These are phyloP conservation scores for Vigna angularis DNA, from an alignment of 306 rosid genomes.

Conservation along the genomic window DNA sequence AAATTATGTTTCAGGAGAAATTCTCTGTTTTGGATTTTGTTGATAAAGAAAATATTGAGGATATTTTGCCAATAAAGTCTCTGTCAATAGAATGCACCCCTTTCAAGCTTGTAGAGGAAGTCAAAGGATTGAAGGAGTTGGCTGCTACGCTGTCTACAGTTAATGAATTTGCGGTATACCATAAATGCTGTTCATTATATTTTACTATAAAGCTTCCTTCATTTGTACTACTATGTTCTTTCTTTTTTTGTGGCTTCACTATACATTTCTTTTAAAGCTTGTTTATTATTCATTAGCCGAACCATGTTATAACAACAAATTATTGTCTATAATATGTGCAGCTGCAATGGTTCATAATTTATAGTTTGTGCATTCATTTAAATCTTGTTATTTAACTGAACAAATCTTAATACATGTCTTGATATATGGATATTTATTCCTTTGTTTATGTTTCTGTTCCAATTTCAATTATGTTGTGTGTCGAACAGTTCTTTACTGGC, in stretches of 20 bases:
- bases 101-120: constrained; percentile 82
- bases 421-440: constrained; percentile 16
- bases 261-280: constrained; percentile 29
- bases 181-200: constrained; percentile 17
- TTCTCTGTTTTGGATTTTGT: constrained; percentile 73
- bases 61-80: constrained; percentile 63
- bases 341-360: constrained; percentile 2
- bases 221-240: constrained; percentile 4
- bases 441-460: constrained; percentile 16
- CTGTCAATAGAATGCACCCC: constrained; percentile 68
- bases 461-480: constrained; percentile 23
- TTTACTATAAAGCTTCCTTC: constrained; percentile 25
- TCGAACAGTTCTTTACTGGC: constrained; percentile 24
- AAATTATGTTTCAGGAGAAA: constrained; percentile 65
- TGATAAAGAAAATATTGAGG: constrained; percentile 60
- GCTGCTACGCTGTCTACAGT: constrained; percentile 73
- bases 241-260: constrained; percentile 24
- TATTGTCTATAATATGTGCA: constrained; percentile 13
- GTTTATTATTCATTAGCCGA: constrained; percentile 8
- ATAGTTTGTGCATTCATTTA: constrained; percentile 9
- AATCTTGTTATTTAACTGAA: constrained; percentile 26
- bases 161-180: constrained; percentile 87
- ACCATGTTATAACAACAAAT: background rate
- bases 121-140: constrained; percentile 83
- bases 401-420: constrained; percentile 26